These are phyloP conservation scores for Scedosporium aurantiacum DNA, from an alignment of 2,329 filamentous ascomycete genomes.

Conservation along the genomic window DNA sequence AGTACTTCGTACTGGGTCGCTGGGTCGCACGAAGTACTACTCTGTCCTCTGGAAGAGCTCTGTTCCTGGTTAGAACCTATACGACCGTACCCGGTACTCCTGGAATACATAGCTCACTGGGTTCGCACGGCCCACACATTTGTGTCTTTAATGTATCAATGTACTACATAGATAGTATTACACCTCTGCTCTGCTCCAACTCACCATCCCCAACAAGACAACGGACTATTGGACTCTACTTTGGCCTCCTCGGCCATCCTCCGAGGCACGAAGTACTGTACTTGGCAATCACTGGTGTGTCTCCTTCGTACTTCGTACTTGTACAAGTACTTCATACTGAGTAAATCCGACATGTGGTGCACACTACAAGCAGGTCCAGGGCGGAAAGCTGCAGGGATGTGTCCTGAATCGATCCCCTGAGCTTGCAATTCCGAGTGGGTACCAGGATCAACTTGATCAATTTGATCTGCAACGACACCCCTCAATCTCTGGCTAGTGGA, in stretches of 20 bases:
- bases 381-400: neutral
- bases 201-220: neutral
- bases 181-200: neutral
- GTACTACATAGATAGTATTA: neutral
- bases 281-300: no score
- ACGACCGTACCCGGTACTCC: no score
- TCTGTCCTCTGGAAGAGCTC: no score
- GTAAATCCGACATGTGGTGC: no score
- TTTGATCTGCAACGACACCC: neutral
- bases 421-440: neutral
- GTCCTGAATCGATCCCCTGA: neutral
- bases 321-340: neutral
- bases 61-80: no score
- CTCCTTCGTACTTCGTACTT: no score
- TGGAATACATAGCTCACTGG: no score
- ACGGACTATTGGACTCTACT: neutral
- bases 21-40: no score
- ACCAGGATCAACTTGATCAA: neutral
- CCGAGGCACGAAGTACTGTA: no score
- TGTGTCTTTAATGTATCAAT: neutral
- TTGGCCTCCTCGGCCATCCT: no score
- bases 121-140: no score
- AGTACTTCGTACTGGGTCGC: no score
- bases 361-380: neutral
- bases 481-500: constrained; percentile 1